These are phyloP conservation scores for Cerrena zonata DNA, from an alignment of 1,284 basidiomycete species.

Conservation along the genomic window DNA sequence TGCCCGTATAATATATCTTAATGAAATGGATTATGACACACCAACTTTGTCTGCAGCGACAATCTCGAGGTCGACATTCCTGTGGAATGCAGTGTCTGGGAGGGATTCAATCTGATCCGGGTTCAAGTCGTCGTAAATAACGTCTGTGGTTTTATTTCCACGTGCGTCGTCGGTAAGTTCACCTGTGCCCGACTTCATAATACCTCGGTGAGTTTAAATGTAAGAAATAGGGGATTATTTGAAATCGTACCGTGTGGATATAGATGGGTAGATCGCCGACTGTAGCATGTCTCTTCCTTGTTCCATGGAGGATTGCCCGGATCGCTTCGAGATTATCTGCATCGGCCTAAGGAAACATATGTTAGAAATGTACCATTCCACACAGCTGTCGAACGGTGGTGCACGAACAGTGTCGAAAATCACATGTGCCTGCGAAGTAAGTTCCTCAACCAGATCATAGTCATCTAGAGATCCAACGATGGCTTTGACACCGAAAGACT, in stretches of 20 bases:
- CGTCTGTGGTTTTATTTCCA: conserved; percentile 4
- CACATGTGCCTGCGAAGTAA: conserved; percentile 21
- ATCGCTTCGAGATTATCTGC: conserved; percentile 36
- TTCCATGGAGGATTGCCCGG: conserved; percentile 37
- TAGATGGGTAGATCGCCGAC: conserved; percentile 39
- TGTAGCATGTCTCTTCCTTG: conserved; percentile 36
- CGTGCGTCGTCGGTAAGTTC: conserved; percentile 1
- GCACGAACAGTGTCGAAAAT: conserved; percentile 22
- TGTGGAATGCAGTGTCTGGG: conserved; percentile 26
- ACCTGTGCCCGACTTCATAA: conserved; percentile 32
- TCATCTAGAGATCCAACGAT: conserved; percentile 37
- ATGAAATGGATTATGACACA: conserved; percentile 3
- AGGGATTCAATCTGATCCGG: conserved; percentile 26
- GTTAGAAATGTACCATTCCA: background rate
- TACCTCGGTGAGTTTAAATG: background rate
- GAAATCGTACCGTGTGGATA: conserved; percentile 48
- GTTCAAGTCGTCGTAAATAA: conserved; percentile 31
- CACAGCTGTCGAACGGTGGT: background rate
- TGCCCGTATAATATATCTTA: background rate
- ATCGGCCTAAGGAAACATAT: conserved; percentile 33
- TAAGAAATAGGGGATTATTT: background rate
- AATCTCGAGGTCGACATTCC: conserved; percentile 24
- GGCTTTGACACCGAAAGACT: conserved; percentile 31
- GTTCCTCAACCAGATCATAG: conserved; percentile 19
- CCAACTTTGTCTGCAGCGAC: conserved; percentile 32